Evolutionary conservation across 2,329 filamentous ascomycete species (phyloP), one percentile per base, ranked within the genome.

Genomic region (Blastomyces emzantsi): DNA sequence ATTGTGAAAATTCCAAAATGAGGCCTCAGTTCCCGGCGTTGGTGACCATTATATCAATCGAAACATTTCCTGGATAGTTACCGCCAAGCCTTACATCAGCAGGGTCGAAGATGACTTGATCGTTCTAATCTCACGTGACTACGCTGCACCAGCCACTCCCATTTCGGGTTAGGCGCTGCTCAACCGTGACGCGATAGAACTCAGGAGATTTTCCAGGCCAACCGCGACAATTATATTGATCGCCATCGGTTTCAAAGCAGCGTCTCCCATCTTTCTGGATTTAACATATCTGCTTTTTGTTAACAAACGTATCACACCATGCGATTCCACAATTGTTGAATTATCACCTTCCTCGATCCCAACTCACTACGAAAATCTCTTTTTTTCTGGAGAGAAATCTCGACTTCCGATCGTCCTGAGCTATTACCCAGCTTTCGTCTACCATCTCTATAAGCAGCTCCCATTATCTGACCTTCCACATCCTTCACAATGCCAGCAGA

Each of bases 401-500:
- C 28, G 39, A 33, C 43, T 3, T 49, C 15, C 17, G 19, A 25
- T 25, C 30, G n/a, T 61, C 6, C 17, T 51, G 30, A 45, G 22
- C 22, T 25, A n/a, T 19, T 25, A 39, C 39, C 17, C 9, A 30
- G 41, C 15, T 45, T 36, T 17, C 28, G 6, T 41, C 33, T 49
- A 49, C 45, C n/a, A 15, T 54, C 43, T 52, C 39, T 47, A 39
- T 7, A 19, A 6, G 3, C 25, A 8, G 58, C 43, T 5, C 52
- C 41, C 30, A 55, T 41, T 22, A 54, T 6, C 36, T 25, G 28
- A 36, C 45, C 17, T 36, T 45, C 33, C 43, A 57, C 59, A 47
- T 55, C 47, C 25, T 39, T 62, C 66, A 65, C 55, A 22, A 78
- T 77, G 76, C 68, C 75, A 51, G 72, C 75, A 64, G 78, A 81